phyloP scores from a whole-genome alignment of 2,329 filamentous ascomycete species.

The Drechslerella dactyloides region DNA sequence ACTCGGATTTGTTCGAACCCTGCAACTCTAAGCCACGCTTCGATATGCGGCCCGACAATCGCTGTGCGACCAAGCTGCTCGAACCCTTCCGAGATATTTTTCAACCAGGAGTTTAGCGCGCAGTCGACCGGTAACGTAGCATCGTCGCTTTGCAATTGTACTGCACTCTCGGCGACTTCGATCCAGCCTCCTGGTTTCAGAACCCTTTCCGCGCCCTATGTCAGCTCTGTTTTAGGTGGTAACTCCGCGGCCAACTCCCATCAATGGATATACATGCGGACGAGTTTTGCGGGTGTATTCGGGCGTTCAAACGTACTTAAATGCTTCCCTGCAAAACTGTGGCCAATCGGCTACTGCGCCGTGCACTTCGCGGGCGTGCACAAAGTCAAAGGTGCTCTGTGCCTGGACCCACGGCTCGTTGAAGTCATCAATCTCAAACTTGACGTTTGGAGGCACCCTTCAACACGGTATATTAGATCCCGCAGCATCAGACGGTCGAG shows the following conservation, averaged over 20 bases:
- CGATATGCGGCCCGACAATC: constrained; percentile 42
- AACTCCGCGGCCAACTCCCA: neutral
- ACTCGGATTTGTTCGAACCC: constrained; percentile 65
- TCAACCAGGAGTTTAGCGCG: constrained; percentile 48
- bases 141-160: constrained; percentile 49
- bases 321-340: constrained; percentile 47
- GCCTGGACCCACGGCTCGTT: constrained; percentile 56
- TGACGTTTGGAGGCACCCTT: constrained; percentile 51
- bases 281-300: neutral
- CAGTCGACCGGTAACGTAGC: constrained; percentile 28
- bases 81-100: constrained; percentile 37
- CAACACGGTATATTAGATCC: neutral
- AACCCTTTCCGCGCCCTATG: constrained; percentile 7
- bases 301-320: constrained; percentile 14
- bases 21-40: constrained; percentile 56
- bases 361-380: constrained; percentile 66
- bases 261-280: neutral
- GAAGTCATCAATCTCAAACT: constrained; percentile 57
- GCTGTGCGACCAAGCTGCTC: constrained; percentile 41
- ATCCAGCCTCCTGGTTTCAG: constrained; percentile 64
- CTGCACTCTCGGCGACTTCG: constrained; percentile 54
- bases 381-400: constrained; percentile 63
- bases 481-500: constrained; percentile 28
- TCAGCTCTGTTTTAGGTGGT: neutral
- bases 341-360: constrained; percentile 66